phyloP scores from a whole-genome alignment of 306 rosid species.

The Quercus variabilis region DNA sequence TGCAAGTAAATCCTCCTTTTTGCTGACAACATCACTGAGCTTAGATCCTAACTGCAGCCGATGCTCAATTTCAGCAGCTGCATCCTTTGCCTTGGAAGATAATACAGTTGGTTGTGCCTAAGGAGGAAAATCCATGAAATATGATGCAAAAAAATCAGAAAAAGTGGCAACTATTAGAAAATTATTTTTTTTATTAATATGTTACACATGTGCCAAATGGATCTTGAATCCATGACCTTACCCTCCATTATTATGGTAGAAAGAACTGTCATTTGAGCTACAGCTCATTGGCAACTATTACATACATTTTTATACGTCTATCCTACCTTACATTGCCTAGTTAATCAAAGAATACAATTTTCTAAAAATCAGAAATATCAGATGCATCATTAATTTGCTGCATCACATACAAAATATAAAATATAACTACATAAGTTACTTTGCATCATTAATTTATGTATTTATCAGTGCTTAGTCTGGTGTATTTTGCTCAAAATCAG shows the following conservation, averaged over 20 bases:
- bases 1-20: conserved; percentile 65
- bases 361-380: not conserved
- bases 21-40: conserved; percentile 69
- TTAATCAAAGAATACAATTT: not conserved
- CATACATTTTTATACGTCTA: not conserved
- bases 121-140: not conserved
- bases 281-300: not conserved
- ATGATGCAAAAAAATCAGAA: conserved; percentile 19
- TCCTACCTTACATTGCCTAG: not conserved
- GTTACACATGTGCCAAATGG: not conserved
- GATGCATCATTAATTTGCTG: not conserved
- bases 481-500: too few relatives aligned
- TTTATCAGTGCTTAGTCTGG: too few relatives aligned
- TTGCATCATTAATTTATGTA: too few relatives aligned
- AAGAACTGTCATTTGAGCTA: not conserved
- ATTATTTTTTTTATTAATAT: not conserved
- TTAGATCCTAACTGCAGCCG: conserved; percentile 85
- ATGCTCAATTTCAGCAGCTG: conserved; percentile 69
- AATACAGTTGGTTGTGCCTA: conserved; percentile 49
- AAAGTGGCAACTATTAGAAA: not conserved
- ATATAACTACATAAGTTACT: too few relatives aligned
- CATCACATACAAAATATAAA: too few relatives aligned
- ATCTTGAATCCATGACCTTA: too few relatives aligned
- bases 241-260: too few relatives aligned
- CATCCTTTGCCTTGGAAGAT: conserved; percentile 76